These are phyloP conservation scores for Brassica carinata DNA, from an alignment of 345 rosid genomes.

Conservation along the genomic window DNA sequence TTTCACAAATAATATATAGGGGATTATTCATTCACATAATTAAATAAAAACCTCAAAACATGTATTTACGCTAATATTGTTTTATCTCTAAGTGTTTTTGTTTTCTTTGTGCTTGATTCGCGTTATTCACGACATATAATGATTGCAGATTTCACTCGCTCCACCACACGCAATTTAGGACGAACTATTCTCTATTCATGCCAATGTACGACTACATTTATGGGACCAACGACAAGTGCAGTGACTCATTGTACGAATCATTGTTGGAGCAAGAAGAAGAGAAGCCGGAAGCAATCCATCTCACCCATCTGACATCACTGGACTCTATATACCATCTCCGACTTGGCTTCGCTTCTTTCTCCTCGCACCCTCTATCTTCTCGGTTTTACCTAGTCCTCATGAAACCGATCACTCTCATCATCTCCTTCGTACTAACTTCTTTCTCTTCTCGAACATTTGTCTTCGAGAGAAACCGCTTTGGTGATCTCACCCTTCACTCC, in stretches of 20 bases:
- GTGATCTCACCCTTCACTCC: slow-evolving; percentile 41
- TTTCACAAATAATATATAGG: no score
- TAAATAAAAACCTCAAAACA: no score
- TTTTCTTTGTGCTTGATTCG: no score
- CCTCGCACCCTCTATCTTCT: slow-evolving; percentile 52
- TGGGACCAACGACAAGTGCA: slow-evolving; percentile 44
- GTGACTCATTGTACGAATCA: slow-evolving; percentile 40
- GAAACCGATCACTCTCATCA: slow-evolving; percentile 43
- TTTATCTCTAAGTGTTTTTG: no score
- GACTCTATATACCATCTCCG: slow-evolving; percentile 61
- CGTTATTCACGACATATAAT: no score
- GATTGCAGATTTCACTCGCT: slow-evolving; percentile 50
- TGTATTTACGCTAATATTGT: no score
- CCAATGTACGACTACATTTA: slow-evolving; percentile 56
- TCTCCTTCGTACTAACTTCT: slow-evolving; percentile 41
- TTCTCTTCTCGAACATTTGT: slow-evolving; percentile 32
- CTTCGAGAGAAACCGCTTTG: slow-evolving; percentile 39
- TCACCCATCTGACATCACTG: slow-evolving; percentile 59
- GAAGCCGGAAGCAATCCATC: slow-evolving; percentile 49
- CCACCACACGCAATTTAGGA: slow-evolving; percentile 57
- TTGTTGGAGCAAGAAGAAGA: slow-evolving; percentile 48
- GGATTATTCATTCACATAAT: no score
- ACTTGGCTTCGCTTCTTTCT: slow-evolving; percentile 55
- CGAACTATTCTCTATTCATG: slow-evolving; percentile 59
- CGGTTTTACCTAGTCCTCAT: slow-evolving; percentile 43